Evolutionary conservation across 208 protist species (phyloP), one percentile per base, ranked within the genome.

Genomic region (Leishmania major): DNA sequence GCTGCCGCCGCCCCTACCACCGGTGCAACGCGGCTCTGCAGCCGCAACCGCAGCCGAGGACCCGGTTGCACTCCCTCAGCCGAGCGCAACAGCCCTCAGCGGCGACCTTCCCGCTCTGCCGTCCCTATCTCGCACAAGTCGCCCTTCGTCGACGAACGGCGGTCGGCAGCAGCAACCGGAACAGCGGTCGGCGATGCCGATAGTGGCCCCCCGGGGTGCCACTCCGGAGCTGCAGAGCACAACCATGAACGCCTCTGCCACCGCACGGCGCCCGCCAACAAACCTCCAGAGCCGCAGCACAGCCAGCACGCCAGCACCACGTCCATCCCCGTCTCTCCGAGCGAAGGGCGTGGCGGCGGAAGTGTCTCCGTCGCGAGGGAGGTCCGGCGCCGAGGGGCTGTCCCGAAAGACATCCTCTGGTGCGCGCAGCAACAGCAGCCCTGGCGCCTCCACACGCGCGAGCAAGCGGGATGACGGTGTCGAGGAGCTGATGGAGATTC

Each of bases 401-500:
- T 83, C 78, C 1, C 73, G 67, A 19, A 82, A 77, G 55, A 53
- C 78, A 13, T 77, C 83, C 43, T 79, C 83, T 37, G 73, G 22
- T 37, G 47, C 37, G 17, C 78, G 74, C 37, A 83, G 83, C 57
- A 49, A 75, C 79, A 87, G 77, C 82, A 88, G 47, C 74, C 80
- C 57, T 51, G 71, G 83, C 70, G 77, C 76, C 78, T 80, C 76
- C 43, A 83, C 55, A 70, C 69, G 59, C 45, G 76, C 75, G 43
- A 90, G 80, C 72, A 75, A 57, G 55, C 55, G 67, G 28, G 75
- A 67, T 28, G 85, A 81, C 17, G 77, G 74, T 31, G 92, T 93
- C 19, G 93, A 97, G 85, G 79, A 91, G 78, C 87, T 97, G n/a
- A 94, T 95, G 71, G 87, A 91, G 55, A 80, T 97, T 47, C 83